Evolutionary conservation across 2,329 filamentous ascomycete species (phyloP), one percentile per base, ranked within the genome.

Genomic region (Calonectria multiphialidica): DNA sequence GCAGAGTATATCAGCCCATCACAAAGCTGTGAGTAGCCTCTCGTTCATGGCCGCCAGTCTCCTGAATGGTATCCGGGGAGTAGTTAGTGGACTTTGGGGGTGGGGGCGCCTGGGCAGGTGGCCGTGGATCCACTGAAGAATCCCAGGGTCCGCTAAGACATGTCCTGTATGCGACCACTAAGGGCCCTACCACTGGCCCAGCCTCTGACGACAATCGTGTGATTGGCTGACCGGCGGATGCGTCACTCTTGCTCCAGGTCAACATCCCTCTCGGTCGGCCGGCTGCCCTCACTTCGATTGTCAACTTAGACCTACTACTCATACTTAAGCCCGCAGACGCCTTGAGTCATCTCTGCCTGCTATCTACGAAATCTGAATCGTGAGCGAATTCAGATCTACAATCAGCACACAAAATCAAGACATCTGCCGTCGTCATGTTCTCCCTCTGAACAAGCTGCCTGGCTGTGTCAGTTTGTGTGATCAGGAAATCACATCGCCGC

Each of bases 191-290:
- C n/a, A 63, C 25, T 50, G 68, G 49, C 65, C 68, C 75, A 77
- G 75, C 64, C 69, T 76, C 69, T 71, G 40, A 61, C 66, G 40
- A 59, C 50, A 9, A 59, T 68, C 49, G 45, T 55, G 25, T 79
- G 78, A 79, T 79, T 79, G 78, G 78, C 33, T 53, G 44, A 47
- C 64, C 75, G 63, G 71, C 75, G 73, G 78, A 79, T 79, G 78
- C 73, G 78, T 79, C 78, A 79, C 74, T 76, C 76, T 70, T 78
- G 75, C 30, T 42, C 28, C 40, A 59, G 37, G 53, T 59, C 53
- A 59, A 40, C 55, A 66, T 66, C 68, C 64, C 45, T 69, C 62
- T 74, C 68, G 67, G 70, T 70, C 72, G 66, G 62, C 62, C 23
- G 37, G 57, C 53, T 55, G 35, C 68, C 65, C 40, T 64, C 21